Conservation (phyloP, 805 yeast species). For the Kregervanrija pseudodelftensis region DNA sequence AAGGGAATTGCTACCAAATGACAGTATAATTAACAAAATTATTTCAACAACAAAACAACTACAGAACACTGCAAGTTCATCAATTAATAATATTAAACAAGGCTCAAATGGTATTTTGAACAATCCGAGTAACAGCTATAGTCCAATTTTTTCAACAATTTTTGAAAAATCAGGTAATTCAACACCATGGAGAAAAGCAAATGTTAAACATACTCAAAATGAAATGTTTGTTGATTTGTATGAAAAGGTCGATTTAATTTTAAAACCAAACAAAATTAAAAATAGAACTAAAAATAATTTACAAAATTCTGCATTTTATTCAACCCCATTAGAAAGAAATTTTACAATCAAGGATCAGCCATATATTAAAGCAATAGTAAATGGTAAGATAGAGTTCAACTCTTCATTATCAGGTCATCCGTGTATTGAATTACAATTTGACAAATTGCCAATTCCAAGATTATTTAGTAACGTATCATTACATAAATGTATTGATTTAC, state of each 20-base stretch:
- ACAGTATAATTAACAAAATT: conserved; percentile 46
- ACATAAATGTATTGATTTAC: conserved; percentile 60
- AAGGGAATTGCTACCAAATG: conserved; percentile 62
- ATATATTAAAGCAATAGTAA: conserved; percentile 46
- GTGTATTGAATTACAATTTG: conserved; percentile 50
- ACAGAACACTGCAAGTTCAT: conserved; percentile 25
- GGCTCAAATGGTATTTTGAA: conserved; percentile 7
- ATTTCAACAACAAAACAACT: conserved; percentile 34
- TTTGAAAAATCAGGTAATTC: conserved; percentile 30
- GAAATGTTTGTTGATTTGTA: conserved; percentile 80
- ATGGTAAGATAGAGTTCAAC: conserved; percentile 57
- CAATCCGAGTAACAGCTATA: not conserved
- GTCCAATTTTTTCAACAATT: conserved; percentile 12
- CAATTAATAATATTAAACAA: conserved; percentile 24
- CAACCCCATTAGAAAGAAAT: not conserved
- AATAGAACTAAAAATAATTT: not conserved
- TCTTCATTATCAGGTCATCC: conserved; percentile 78
- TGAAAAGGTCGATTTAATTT: conserved; percentile 55
- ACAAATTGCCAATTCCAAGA: conserved; percentile 36
- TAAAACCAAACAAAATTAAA: conserved; percentile 29
- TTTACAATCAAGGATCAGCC: not conserved
- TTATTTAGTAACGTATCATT: conserved; percentile 30
- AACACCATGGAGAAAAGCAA: conserved; percentile 74
- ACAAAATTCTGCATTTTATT: not conserved
- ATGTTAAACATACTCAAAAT: conserved; percentile 68